These are phyloP conservation scores for Alopecurus myosuroides DNA, from an alignment of 176 grass and related monocot species.

Conservation along the genomic window DNA sequence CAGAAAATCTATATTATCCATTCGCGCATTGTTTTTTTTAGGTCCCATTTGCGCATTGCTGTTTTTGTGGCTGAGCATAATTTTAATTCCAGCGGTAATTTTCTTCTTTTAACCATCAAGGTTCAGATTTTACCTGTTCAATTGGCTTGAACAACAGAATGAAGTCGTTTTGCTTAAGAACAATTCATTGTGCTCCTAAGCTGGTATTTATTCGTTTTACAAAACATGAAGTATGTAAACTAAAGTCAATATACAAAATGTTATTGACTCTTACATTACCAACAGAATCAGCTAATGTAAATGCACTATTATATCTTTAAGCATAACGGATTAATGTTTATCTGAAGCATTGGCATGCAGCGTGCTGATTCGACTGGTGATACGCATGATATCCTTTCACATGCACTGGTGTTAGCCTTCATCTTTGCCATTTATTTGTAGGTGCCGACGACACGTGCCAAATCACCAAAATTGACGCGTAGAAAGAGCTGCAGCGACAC, in stretches of 20 bases:
- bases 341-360: neutral
- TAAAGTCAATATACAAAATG: neutral
- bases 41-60: neutral
- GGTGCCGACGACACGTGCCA: conserved; percentile 83
- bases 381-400: neutral
- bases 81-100: neutral
- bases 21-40: neutral
- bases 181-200: neutral
- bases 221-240: neutral
- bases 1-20: neutral
- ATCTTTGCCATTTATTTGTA: conserved; percentile 23
- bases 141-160: neutral
- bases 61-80: neutral
- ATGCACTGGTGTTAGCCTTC: neutral
- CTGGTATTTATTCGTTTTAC: neutral
- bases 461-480: conserved; percentile 74
- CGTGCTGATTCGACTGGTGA: conserved; percentile 8
- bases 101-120: neutral
- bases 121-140: neutral
- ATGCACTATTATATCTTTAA: neutral
- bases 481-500: conserved; percentile 82
- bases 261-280: neutral
- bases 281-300: neutral
- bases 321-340: neutral
- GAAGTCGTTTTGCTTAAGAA: neutral